Evolutionary conservation across 257 asterid species (phyloP).

Genomic region (Voacanga thouarsii): DNA sequence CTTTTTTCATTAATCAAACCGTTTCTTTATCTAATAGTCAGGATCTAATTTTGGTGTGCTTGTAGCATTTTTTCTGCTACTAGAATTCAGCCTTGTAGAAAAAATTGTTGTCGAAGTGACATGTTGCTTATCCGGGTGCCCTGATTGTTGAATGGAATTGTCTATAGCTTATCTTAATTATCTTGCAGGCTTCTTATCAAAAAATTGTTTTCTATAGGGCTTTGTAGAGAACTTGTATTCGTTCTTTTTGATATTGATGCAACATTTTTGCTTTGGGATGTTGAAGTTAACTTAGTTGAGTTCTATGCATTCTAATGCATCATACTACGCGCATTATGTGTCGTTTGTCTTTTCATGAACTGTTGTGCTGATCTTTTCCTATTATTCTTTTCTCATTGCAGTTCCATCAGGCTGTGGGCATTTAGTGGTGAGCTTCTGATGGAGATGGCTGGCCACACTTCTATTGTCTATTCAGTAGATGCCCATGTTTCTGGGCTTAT

Average conservation of each 20-base stretch:
- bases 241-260: background rate
- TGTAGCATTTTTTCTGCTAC: background rate
- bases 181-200: background rate
- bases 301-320: background rate
- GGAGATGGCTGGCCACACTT: slow-evolving; percentile 97
- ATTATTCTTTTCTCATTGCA: slow-evolving; percentile 36
- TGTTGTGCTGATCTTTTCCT: slow-evolving; percentile 8
- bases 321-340: background rate
- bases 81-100: background rate
- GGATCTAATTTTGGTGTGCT: background rate
- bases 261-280: background rate
- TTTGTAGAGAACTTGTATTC: background rate
- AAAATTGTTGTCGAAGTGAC: background rate
- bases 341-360: background rate
- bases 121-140: background rate
- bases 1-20: background rate
- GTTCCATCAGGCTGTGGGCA: slow-evolving; percentile 88
- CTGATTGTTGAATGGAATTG: background rate
- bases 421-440: slow-evolving; percentile 72
- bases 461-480: slow-evolving; percentile 91
- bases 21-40: background rate
- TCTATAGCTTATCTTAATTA: background rate
- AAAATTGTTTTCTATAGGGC: background rate
- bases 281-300: background rate
- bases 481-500: slow-evolving; percentile 87